Percentiles rank a stretch among this genome's conserved stretches.
Conservation (phyloP, 805 yeast species). For the Torulaspora franciscae region DNA sequence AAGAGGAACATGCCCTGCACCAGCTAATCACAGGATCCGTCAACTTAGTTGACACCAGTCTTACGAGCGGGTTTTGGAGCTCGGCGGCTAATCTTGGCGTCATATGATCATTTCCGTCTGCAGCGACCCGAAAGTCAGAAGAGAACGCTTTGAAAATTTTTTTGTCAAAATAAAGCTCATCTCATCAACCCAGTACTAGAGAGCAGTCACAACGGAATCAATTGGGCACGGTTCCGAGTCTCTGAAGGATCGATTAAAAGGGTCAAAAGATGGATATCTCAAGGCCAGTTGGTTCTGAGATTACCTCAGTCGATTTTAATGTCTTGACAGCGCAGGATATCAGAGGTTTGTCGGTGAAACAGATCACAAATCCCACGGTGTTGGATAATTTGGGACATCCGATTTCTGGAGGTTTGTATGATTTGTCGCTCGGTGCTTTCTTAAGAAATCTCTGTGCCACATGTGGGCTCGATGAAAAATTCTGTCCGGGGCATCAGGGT, state of each 20-base stretch:
- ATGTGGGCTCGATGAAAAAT: conserved; percentile 90
- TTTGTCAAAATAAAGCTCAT: conserved; percentile 9
- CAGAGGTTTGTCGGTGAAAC: conserved; percentile 84
- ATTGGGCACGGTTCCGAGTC: not conserved
- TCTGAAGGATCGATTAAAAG: not conserved
- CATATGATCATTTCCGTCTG: conserved; percentile 1
- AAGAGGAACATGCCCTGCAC: not conserved
- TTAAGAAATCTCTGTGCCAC: conserved; percentile 84
- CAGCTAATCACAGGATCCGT: not conserved
- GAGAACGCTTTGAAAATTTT: conserved; percentile 5
- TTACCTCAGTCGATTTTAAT: conserved; percentile 87
- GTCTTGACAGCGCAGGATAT: conserved; percentile 78
- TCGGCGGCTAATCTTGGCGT: conserved; percentile 4
- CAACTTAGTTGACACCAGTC: not conserved
- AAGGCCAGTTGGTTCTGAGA: conserved; percentile 92
- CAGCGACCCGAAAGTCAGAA: not conserved
- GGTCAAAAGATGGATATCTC: conserved; percentile 78
- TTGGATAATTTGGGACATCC: conserved; percentile 96
- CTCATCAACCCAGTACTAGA: conserved; percentile 6
- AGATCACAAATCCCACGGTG: conserved; percentile 92
- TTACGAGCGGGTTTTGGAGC: not conserved
- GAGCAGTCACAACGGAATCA: not conserved
- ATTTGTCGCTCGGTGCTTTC: conserved; percentile 92
- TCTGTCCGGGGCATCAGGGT: conserved; percentile 98
- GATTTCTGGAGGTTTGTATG: conserved; percentile 87